These are phyloP conservation scores for Friedmanniomyces endolithicus DNA, from an alignment of 495 filamentous ascomycete species.

Conservation along the genomic window DNA sequence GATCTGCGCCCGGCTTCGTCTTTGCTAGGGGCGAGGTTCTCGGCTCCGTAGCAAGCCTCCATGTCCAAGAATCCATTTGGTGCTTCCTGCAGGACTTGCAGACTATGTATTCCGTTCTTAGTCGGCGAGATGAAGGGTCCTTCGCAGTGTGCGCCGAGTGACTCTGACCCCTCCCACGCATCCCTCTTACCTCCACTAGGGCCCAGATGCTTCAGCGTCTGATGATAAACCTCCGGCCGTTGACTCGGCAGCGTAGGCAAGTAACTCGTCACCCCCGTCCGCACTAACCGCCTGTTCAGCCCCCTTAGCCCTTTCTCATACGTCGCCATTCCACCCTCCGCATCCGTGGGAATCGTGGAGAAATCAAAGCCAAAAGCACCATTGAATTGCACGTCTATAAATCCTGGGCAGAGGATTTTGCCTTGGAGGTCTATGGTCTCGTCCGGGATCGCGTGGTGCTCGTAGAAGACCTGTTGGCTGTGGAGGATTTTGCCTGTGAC, in stretches of 20 bases:
- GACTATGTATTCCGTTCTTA: constrained; percentile 63
- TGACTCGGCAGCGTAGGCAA: constrained; percentile 68
- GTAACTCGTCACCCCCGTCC: constrained; percentile 74
- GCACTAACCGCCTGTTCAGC: constrained; percentile 54
- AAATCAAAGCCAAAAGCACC: constrained; percentile 81
- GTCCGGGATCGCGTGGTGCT: constrained; percentile 47
- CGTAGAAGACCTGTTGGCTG: constrained; percentile 65
- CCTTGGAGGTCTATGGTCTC: constrained; percentile 58
- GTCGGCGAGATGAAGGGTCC: constrained; percentile 64
- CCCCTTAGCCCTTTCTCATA: constrained; percentile 55
- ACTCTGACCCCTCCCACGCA: constrained; percentile 56
- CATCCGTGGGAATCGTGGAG: constrained; percentile 49
- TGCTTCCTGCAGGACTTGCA: constrained; percentile 46
- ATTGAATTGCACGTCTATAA: constrained; percentile 80
- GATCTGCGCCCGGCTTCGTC: background rate
- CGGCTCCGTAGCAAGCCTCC: constrained; percentile 53
- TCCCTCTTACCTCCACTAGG: constrained; percentile 46
- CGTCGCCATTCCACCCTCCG: constrained; percentile 27
- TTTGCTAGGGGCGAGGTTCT: constrained; percentile 37
- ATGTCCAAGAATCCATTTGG: constrained; percentile 43
- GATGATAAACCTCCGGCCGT: constrained; percentile 53
- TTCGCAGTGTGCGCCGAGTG: constrained; percentile 73
- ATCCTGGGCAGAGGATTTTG: constrained; percentile 64
- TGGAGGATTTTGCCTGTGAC: constrained; percentile 61
- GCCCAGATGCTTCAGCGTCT: constrained; percentile 58